These are phyloP conservation scores for Conringia planisiliqua DNA, from an alignment of 345 rosid genomes.

Conservation along the genomic window DNA sequence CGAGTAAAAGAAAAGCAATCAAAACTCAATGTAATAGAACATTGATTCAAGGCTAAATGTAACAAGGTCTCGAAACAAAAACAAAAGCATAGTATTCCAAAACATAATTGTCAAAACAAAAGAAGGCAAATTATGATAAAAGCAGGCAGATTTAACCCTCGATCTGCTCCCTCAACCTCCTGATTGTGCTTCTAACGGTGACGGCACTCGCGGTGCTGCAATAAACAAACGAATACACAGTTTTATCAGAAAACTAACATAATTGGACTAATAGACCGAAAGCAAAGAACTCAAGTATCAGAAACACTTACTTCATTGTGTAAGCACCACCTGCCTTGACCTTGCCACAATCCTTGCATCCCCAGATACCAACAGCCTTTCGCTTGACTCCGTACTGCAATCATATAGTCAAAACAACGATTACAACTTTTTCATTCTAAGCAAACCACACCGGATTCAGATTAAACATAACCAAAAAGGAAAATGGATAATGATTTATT, in stretches of 20 bases:
- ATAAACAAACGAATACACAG: not conserved
- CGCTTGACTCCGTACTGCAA: conserved; percentile 82
- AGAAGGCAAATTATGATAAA: not conserved
- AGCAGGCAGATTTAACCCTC: conserved; percentile 50
- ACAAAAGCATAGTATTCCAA: not conserved
- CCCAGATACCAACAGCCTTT: conserved; percentile 95
- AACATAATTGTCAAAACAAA: not conserved
- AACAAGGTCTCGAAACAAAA: conserved; percentile 9
- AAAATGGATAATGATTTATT: not conserved
- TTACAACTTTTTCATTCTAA: not conserved
- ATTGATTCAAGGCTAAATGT: not conserved
- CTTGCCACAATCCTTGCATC: conserved; percentile 96
- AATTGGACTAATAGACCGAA: not conserved
- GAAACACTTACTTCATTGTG: conserved; percentile 67
- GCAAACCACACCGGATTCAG: not conserved
- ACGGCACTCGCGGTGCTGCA: conserved; percentile 84
- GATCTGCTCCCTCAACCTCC: conserved; percentile 92
- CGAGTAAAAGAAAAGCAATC: no score
- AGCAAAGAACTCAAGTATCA: no score
- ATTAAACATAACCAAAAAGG: not conserved
- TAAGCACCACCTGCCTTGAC: conserved; percentile 96
- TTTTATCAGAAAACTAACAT: not conserved
- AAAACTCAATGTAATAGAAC: not conserved
- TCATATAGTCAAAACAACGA: not conserved
- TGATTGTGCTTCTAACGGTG: conserved; percentile 84